Evolutionary conservation across 169 alveolate genomes (phyloP), one percentile per base, ranked within the genome.

Genomic region (Eimeria brunetti): DNA sequence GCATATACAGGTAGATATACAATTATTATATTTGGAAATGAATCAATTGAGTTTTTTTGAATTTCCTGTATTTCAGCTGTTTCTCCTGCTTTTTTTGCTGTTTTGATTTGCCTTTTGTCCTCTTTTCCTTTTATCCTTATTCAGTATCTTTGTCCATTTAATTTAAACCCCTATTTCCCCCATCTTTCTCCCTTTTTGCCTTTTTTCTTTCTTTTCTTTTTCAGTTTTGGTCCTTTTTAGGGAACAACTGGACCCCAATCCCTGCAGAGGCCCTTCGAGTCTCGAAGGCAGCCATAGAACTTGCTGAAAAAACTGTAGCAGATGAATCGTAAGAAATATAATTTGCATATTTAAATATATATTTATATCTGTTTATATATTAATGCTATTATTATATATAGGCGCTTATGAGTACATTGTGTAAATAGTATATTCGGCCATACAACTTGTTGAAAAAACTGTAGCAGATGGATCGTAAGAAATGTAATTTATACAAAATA

Each of bases 221-320:
- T 49, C 85, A 75, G 85, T 36, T 75, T 33, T 75, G 49, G 49
- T 14, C 33, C 30, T 30, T 27, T 56, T 22, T 49, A 18, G 85
- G 85, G 16, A 36, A 49, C 53, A 36, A 49, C 58, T 75, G 85
- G 85, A 33, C 58, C 33, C 44, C 58, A 14, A n/a, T 75, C 24
- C 49, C 85, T 11, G 33, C 85, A 22, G 85, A 75, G 38, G 85
- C 49, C 24, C 58, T 75, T 24, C 49, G 85, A 9, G n/a, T 49
- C 24, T 75, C 85, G 14, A 75, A 75, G 51, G 85, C 85, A 8
- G 85, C 85, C 12, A 14, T 75, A 12, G 27, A n/a, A 33, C 85
- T 75, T 12, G 85, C 85, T 36, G 85, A 75, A 75, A 38, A 0
- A 1, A 56, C 85, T 16, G 51, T 75, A 14, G 56, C 85, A 30